Conservation (phyloP, 2,329 filamentous ascomycete genomes). For the Cadophora luteo-olivacea region DNA sequence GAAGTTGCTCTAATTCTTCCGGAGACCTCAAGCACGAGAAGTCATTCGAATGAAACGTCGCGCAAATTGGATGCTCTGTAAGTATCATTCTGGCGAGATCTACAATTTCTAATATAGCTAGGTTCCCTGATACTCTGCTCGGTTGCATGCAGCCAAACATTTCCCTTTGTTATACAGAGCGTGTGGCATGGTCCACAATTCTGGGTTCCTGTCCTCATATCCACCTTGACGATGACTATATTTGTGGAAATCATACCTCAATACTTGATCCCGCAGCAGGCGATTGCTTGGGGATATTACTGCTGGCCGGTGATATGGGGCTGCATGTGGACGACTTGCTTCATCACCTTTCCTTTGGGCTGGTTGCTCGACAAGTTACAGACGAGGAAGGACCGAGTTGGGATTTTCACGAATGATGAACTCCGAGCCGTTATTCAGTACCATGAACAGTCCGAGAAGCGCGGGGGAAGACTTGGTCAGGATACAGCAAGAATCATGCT, state of each 20-base stretch:
- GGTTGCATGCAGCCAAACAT: constrained; percentile 36
- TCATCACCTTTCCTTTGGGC: constrained; percentile 38
- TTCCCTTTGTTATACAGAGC: constrained; percentile 38
- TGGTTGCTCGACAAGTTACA: constrained; percentile 33
- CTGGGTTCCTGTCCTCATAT: constrained; percentile 38
- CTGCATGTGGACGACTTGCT: constrained; percentile 38
- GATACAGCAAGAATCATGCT: constrained; percentile 37
- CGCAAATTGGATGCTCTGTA: constrained; percentile 42
- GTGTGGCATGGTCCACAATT: constrained; percentile 26
- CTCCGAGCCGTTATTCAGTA: constrained; percentile 36
- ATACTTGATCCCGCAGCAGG: constrained; percentile 37
- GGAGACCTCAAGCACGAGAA: constrained; percentile 33
- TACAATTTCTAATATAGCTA: constrained; percentile 19
- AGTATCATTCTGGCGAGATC: constrained; percentile 10
- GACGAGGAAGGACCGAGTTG: constrained; percentile 20
- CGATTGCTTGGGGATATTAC: constrained; percentile 39
- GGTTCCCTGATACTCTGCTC: constrained; percentile 40
- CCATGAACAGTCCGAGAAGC: constrained; percentile 35
- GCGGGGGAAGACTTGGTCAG: constrained; percentile 35
- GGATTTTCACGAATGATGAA: constrained; percentile 36
- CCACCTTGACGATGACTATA: constrained; percentile 37
- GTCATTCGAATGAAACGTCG: constrained; percentile 35
- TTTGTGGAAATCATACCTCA: constrained; percentile 42
- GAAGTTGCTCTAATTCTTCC: constrained; percentile 19
- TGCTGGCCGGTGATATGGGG: constrained; percentile 38